Evolutionary conservation across 176 grass and related monocot species (phyloP), one percentile per base, ranked within the genome.

Genomic region (Musa schizocarpa): DNA sequence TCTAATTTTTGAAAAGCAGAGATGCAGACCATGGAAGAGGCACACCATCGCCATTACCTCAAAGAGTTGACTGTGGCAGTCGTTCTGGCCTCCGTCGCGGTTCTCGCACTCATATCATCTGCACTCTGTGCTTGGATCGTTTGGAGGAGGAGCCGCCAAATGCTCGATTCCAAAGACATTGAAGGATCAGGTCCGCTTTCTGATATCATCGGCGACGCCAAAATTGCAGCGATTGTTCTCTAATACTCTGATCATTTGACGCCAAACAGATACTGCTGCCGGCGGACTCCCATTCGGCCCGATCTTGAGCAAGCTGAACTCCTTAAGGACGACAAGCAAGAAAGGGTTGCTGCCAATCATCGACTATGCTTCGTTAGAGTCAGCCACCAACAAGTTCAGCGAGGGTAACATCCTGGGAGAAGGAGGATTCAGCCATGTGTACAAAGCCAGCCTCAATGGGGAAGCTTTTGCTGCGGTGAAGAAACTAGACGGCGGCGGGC

Each of bases 381-480:
- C 78, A 1, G 82, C 95, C 1, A 99, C 95, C 0, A 79, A 84
- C 19, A 92, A 81, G 68, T 99, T 99, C 83, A 84, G 81, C 9
- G 90, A 94, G 57, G 77, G 64, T 51, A 99, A 94, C 54, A 67
- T 99, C 70, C 82, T 99, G 19, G 88, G 90, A 3, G 82, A 88
- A 9, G 95, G 95, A 1, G 95, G 95, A 63, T 94, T 99, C 9
- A 86, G 95, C 2, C 73, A 79, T 21, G 90, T 99, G 52, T 99
- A 99, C 78, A 92, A 88, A 80, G 95, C 90, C 21, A 66, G 65
- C 9, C 91, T 99, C 54, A 77, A 89, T 11, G 85, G 82, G 0
- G 86, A 88, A 48, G 79, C 80, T 53, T 73, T 83, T 24, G 90
- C 86, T 0, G 95, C 90, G 0, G 90, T 99, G 50, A 99, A 99